Base-by-base conservation (phyloP, 306 rosid species). In the Vicia sativa region DNA sequence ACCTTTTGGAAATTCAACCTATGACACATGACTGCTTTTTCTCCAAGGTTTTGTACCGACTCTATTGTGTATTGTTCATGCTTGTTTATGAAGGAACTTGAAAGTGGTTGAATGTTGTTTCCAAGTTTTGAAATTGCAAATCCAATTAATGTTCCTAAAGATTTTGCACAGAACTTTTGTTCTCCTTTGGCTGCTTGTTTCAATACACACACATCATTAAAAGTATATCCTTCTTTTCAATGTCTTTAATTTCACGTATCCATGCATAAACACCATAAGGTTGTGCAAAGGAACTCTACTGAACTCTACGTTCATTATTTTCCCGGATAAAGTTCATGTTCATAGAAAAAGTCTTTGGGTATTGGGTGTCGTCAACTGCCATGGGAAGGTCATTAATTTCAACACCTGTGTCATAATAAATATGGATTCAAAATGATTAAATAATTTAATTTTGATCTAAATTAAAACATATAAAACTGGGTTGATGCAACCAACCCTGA, bases 81-180 rank as follows among this genome's bases (percentile, higher is more conserved):
- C 2, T 76, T 84, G 3, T 48, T 52, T 1, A 37, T 80, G 11
- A 79, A 82, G 62, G 82, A 87, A 9, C 88, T 84, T 7, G 92
- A 82, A 8, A 80, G 42, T 34, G 74, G 74, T 8, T 46, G 46
- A 55, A 79, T 73, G 7, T 80, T 38, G 34, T 55, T 79, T 9
- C 96, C 92, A 5, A 70, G 45, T 9, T 43, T 70, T 28, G 74
- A 70, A 57, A 43, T 57, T 3, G 35, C 45, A 43, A 80, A 89
- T 25, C 76, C 87, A 2, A 86, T 35, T 84, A 86, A 77, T 1
- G 90, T 34, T 57, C 16, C 25, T 8, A 74, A 66, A 11, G 73
- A 66, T 44, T 67, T 74, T 0, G 73, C 54, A 14, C 68, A 74
- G 2, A 6, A 46, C 21, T 48, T 74, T 42, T 66, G 3, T 31